Conservation (phyloP, 495 filamentous ascomycete genomes). For the Neurospora terricola region DNA sequence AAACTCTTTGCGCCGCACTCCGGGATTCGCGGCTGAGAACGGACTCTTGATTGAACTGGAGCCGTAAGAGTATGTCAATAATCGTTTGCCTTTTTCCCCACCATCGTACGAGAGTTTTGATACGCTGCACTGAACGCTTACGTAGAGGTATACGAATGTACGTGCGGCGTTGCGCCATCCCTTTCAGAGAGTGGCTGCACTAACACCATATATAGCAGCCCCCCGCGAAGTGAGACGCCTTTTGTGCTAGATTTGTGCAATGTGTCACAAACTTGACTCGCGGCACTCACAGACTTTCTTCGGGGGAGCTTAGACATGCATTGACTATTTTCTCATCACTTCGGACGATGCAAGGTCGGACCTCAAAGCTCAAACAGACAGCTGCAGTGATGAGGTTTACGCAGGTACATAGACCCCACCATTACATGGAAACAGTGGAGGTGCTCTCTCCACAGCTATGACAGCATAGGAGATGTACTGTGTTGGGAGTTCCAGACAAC, state of each 20-base stretch:
- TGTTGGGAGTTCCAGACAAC: background rate
- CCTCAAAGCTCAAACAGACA: background rate
- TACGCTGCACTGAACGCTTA: background rate
- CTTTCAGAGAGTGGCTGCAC: background rate
- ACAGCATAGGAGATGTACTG: background rate
- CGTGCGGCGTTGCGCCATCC: background rate
- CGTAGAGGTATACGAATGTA: background rate
- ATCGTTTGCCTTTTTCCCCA: background rate
- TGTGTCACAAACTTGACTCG: background rate
- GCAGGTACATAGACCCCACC: no score
- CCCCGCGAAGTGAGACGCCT: background rate
- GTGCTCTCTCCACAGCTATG: no score
- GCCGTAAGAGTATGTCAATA: background rate
- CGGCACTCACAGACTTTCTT: background rate
- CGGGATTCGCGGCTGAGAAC: background rate
- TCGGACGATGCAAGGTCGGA: background rate
- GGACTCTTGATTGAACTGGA: background rate
- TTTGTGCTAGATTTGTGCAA: background rate
- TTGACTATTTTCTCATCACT: background rate
- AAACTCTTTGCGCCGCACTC: background rate
- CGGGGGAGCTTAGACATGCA: background rate
- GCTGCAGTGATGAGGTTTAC: background rate
- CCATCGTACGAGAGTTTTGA: background rate
- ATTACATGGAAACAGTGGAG: no score
- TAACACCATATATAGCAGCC: background rate